These are phyloP conservation scores for Asterochloris sp. DNA, from an alignment of 139 green algal genomes.

Conservation along the genomic window DNA sequence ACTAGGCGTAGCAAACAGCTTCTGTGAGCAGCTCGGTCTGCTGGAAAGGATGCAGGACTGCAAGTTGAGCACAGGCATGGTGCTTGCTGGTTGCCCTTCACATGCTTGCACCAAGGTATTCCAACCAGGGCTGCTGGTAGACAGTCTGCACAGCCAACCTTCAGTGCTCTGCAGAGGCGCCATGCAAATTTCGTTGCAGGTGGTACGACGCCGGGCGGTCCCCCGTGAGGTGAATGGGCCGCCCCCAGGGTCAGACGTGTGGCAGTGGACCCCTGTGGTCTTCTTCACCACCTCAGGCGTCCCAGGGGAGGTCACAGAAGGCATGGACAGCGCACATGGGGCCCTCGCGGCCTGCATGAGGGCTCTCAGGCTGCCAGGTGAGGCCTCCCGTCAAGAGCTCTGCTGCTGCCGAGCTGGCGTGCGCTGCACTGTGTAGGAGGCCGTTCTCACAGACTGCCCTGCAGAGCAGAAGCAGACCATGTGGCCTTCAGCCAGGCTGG, in stretches of 20 bases:
- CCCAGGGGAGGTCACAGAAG: constrained; percentile 66
- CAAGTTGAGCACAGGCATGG: no score
- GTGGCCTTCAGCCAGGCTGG: no score
- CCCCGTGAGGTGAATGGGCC: constrained; percentile 76
- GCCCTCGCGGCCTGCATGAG: constrained; percentile 45
- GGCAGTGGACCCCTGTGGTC: constrained; percentile 75
- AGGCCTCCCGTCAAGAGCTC: neutral
- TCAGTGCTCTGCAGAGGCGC: no score
- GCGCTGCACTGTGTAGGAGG: no score
- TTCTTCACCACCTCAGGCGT: constrained; percentile 87
- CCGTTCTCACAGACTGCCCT: no score
- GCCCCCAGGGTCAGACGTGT: constrained; percentile 48
- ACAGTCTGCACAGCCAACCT: no score
- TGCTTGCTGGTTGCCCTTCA: neutral
- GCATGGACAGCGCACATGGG: constrained; percentile 26
- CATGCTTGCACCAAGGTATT: neutral
- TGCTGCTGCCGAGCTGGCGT: no score
- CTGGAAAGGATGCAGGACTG: no score
- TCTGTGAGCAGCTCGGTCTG: no score
- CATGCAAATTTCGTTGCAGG: constrained; percentile 59
- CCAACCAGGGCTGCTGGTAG: constrained; percentile 35
- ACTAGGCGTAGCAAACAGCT: no score
- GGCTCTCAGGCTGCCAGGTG: constrained; percentile 28
- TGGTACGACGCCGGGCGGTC: constrained; percentile 78
- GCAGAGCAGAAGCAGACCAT: no score